Conservation (phyloP, 2,329 filamentous ascomycete species). For the Hymenotorrendiella dingleyae region DNA sequence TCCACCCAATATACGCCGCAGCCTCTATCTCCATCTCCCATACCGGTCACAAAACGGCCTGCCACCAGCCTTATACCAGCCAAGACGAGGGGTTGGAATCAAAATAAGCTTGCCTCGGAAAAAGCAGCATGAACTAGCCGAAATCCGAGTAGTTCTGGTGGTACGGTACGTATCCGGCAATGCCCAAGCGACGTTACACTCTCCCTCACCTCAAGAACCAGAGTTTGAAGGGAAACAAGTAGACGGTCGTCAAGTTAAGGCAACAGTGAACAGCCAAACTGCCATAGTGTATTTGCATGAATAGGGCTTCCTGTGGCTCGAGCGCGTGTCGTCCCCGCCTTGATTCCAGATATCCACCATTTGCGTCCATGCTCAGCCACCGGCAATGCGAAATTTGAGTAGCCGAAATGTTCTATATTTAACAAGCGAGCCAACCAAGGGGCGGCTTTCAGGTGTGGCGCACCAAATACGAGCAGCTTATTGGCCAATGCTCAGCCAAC, state of each 20-base stretch:
- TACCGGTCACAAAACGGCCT: neutral
- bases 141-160: neutral
- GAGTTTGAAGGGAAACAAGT: no score
- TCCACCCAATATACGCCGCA: no score
- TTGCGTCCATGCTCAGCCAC: neutral
- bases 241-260: no score
- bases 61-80: neutral
- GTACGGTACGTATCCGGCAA: no score
- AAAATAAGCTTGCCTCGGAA: neutral
- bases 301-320: neutral
- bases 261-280: no score
- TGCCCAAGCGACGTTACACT: no score
- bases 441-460: neutral
- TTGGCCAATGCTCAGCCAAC: neutral
- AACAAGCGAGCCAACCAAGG: neutral
- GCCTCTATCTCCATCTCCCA: no score
- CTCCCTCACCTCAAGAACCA: no score
- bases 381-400: neutral
- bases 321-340: neutral
- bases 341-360: no score
- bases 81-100: neutral
- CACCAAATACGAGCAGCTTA: neutral
- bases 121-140: neutral
- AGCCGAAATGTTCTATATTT: neutral
- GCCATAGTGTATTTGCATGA: neutral